Base-by-base conservation (phyloP, 768 basidiomycete species). In the Leccinum disarticulatum region DNA sequence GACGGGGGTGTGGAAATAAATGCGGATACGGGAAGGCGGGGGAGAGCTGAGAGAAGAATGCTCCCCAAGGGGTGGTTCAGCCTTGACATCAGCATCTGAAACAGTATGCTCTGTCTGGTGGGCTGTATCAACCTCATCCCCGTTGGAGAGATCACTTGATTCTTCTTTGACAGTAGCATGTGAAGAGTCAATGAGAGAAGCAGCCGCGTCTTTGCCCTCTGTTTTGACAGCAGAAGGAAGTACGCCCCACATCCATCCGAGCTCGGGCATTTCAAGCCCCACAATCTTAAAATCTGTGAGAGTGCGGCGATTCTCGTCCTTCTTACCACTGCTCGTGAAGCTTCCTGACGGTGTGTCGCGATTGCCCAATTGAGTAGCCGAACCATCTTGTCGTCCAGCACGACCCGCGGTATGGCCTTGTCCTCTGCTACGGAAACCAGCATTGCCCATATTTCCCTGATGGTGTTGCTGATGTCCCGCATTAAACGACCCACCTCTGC, bases 271-370 rank as follows among this genome's bases (percentile, higher is more conserved):
- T 71, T 91, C 87, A 66, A 98, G 80, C 28, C 91, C 95, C 69
- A 95, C 81, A 72, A 99, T 94, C 77, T 96, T 93, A 84, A 99
- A 99, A 77, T 98, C 96, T 38, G 95, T 98, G 66, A 99, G 86
- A 31, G 95, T 97, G 68, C 93, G 86, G 69, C 88, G 85, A 71
- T 90, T 89, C 74, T 93, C 91, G 70, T 92, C 90, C 75, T 88
- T 90, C 83, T 91, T 91, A 81, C 87, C 86, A 69, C 76, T 70
- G 52, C 74, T 74, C 67, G 79, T 74, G 65, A 73, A 81, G 53
- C 80, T 77, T 55, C 76, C 73, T 64, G 77, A 67, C 19, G 77
- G 64, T 46, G 79, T 79, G 71, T 90, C 86, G 70, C 83, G 80
- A 50, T 78, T 69, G 58, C 77, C 77, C 70, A 80, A 77, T n/a